Evolutionary conservation across 495 filamentous ascomycete genomes (phyloP).

Genomic region (Cercophora samala): DNA sequence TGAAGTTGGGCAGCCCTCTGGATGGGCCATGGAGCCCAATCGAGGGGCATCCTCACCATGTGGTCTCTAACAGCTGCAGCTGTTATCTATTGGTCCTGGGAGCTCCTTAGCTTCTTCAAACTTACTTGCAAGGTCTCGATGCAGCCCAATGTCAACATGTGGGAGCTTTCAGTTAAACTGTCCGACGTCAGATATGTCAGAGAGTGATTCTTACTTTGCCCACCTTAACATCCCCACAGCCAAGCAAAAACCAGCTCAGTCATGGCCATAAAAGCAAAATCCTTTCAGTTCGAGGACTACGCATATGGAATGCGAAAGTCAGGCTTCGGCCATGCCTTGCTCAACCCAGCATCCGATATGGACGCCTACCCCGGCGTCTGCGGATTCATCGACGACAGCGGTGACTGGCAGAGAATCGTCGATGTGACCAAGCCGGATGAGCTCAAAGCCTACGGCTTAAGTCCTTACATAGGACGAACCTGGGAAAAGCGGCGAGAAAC

Average conservation of each 20-base stretch:
- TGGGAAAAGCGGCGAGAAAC: background rate
- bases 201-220: background rate
- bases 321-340: background rate
- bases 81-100: background rate
- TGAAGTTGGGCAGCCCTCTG: background rate
- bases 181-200: too few relatives aligned
- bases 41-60: background rate
- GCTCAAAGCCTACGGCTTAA: background rate
- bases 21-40: background rate
- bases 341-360: background rate
- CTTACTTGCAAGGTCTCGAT: background rate
- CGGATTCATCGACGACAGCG: background rate
- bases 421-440: background rate
- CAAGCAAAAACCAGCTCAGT: background rate
- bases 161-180: too few relatives aligned
- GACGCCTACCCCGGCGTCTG: background rate
- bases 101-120: background rate
- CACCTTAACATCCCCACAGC: background rate
- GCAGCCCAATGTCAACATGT: background rate
- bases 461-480: background rate
- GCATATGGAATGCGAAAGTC: background rate
- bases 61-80: background rate
- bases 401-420: background rate
- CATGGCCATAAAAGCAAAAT: background rate
- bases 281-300: background rate